These are phyloP conservation scores for Allantophomopsis lycopodina DNA, from an alignment of 2,329 filamentous ascomycete genomes.

Conservation along the genomic window DNA sequence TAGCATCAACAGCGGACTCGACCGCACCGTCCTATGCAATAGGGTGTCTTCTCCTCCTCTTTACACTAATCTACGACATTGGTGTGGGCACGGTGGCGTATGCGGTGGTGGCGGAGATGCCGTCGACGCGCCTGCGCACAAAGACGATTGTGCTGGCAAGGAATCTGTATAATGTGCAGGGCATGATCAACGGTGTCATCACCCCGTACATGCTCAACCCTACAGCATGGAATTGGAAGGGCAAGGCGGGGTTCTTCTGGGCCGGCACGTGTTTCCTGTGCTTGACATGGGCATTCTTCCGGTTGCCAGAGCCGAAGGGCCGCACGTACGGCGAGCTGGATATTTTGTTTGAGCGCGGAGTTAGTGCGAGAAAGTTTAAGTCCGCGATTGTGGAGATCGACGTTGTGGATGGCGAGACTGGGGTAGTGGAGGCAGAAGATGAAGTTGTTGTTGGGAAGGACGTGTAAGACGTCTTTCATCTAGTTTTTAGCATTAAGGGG, in stretches of 20 bases:
- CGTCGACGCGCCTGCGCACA: slow-evolving; percentile 22
- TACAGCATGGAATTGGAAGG: slow-evolving; percentile 71
- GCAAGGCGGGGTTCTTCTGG: slow-evolving; percentile 83
- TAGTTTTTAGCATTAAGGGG: too few species aligned
- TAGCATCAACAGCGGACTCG: slow-evolving; percentile 23
- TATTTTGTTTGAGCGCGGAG: slow-evolving; percentile 59
- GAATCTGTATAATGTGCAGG: slow-evolving; percentile 16
- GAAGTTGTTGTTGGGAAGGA: too few species aligned
- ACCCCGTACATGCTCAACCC: slow-evolving; percentile 91
- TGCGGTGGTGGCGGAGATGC: slow-evolving; percentile 23
- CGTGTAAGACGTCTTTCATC: too few species aligned
- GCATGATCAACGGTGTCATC: slow-evolving; percentile 65
- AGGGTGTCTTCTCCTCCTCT: slow-evolving; percentile 25
- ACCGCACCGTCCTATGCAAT: slow-evolving; percentile 27
- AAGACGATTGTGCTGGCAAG: slow-evolving; percentile 25
- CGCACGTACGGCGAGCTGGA: slow-evolving; percentile 77
- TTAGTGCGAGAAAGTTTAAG: slow-evolving; percentile 24
- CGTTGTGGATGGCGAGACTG: too few species aligned
- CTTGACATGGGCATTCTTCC: slow-evolving; percentile 69
- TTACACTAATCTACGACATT: slow-evolving; percentile 26
- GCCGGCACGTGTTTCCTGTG: slow-evolving; percentile 65
- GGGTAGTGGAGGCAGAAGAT: too few species aligned
- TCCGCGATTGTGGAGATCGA: too few species aligned
- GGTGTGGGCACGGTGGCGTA: slow-evolving; percentile 29
- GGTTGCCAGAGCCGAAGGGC: slow-evolving; percentile 67